Evolutionary conservation across 495 filamentous ascomycete genomes (phyloP), one percentile per base, ranked within the genome.

Genomic region (Xanthoparmelia taractica): DNA sequence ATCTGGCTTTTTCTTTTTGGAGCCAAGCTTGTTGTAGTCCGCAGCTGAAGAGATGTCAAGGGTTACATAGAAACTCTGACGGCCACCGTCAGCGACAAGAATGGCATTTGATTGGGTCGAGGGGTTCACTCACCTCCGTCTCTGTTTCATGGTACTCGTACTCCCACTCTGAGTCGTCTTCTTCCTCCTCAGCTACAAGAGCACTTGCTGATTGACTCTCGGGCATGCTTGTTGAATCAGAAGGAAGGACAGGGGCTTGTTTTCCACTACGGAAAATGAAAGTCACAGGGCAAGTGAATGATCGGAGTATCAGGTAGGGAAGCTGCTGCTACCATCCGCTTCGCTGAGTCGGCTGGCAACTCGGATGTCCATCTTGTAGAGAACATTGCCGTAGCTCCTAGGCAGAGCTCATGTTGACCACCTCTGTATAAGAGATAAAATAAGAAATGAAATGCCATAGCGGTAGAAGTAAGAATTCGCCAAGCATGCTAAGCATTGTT

Each of bases 71-170:
- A 82, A 80, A 60, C 73, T 79, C 82, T 84, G 60, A 31, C 54
- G 17, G 45, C 17, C 83, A 60, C 17, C 83, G 61, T 43, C 43
- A 37, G 36, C 27, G 15, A 38, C 43, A 38, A 31, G 33, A 64
- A 47, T 2, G 33, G 4, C 23, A n/a, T 40, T 40, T 43, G 43
- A 11, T 5, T 27, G 17, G 20, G 34, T 10, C 43, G 18, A 15
- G n/a, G n/a, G n/a, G n/a, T 38, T 31, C 11, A 43, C n/a, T 43
- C 65, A 83, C 81, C 75, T 86, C 84, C 4, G 80, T 85, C 59
- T 84, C 83, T 1, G 72, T 71, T 8, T 78, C 74, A 68, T 84
- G 71, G 67, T 86, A 86, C 65, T 86, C 84, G 60, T 86, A 87
- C 67, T 87, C 84, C 74, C 79, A 86, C 29, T 84, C 84, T 17